Evolutionary conservation across 2,329 filamentous ascomycete species (phyloP).

Genomic region (Leptographium flavum): DNA sequence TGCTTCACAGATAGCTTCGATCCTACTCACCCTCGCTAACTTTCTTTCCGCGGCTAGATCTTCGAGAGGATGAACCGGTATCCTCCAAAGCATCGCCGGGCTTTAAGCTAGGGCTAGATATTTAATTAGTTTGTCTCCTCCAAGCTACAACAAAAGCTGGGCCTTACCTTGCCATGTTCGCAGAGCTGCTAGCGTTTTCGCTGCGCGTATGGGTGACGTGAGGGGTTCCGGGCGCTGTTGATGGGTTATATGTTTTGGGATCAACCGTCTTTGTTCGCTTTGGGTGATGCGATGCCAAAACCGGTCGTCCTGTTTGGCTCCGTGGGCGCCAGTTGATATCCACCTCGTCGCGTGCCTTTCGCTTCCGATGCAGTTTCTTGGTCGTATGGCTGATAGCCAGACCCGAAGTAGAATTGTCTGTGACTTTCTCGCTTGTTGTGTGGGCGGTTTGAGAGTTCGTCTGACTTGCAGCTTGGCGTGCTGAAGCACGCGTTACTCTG

Average conservation of each 20-base stretch:
- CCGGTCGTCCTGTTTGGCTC: constrained; percentile 10
- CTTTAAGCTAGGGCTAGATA: constrained; percentile 28
- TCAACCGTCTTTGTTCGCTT: constrained; percentile 53
- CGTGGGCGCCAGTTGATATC: constrained; percentile 33
- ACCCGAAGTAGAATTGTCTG: constrained; percentile 18
- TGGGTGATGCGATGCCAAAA: constrained; percentile 40
- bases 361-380: constrained; percentile 50
- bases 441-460: constrained; percentile 22
- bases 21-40: constrained; percentile 24
- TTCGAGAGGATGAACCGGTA: constrained; percentile 49
- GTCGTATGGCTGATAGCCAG: constrained; percentile 21
- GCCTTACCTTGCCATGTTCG: constrained; percentile 57
- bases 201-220: constrained; percentile 29
- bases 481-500: constrained; percentile 92
- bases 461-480: constrained; percentile 66
- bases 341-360: constrained; percentile 45
- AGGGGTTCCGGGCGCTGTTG: constrained; percentile 16
- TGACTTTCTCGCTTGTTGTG: constrained; percentile 26
- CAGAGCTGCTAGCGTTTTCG: constrained; percentile 45
- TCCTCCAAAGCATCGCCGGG: constrained; percentile 48
- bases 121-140: not conserved
- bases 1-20: not conserved
- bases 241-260: constrained; percentile 19
- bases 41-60: constrained; percentile 60
- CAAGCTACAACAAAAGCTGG: not conserved